phyloP scores from a whole-genome alignment of 306 rosid species.

The Lupinus albus region DNA sequence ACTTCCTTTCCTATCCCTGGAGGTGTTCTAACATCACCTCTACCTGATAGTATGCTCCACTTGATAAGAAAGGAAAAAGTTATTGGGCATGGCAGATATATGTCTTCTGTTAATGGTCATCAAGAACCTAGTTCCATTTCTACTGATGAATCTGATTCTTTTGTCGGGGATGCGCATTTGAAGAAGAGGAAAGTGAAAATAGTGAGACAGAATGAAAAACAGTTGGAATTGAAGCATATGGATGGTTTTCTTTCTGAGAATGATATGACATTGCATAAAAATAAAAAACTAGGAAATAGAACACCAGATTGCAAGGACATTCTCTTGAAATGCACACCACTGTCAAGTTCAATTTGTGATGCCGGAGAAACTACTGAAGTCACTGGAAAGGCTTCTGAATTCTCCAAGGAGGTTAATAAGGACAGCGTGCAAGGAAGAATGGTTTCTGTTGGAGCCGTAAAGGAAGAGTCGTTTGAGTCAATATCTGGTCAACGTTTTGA shows the following conservation, averaged over 20 bases:
- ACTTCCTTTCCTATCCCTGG: conserved; percentile 59
- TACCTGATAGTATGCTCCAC: conserved; percentile 58
- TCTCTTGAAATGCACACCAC: conserved; percentile 46
- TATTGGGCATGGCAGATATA: conserved; percentile 38
- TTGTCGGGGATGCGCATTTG: conserved; percentile 40
- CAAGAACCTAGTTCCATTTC: conserved; percentile 53
- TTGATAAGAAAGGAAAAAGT: conserved; percentile 45
- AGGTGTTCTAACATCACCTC: conserved; percentile 64
- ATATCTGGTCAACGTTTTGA: conserved; percentile 53
- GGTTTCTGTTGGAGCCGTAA: conserved; percentile 43
- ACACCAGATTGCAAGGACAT: conserved; percentile 51
- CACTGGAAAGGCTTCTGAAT: conserved; percentile 47
- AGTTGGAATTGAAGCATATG: conserved; percentile 43
- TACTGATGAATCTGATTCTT: conserved; percentile 50
- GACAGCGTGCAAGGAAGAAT: conserved; percentile 49
- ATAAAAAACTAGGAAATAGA: conserved; percentile 50
- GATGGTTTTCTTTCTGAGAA: conserved; percentile 48
- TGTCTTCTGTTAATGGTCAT: conserved; percentile 44
- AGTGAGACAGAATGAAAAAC: conserved; percentile 43
- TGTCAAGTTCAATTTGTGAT: conserved; percentile 56
- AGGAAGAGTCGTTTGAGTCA: conserved; percentile 55
- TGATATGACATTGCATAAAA: conserved; percentile 39
- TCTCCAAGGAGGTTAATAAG: conserved; percentile 41
- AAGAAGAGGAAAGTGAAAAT: conserved; percentile 49
- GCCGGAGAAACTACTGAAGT: conserved; percentile 45